These are phyloP conservation scores for Cyanidiococcus yangmingshanensis DNA, from an alignment of 23 red algal species.

Conservation along the genomic window DNA sequence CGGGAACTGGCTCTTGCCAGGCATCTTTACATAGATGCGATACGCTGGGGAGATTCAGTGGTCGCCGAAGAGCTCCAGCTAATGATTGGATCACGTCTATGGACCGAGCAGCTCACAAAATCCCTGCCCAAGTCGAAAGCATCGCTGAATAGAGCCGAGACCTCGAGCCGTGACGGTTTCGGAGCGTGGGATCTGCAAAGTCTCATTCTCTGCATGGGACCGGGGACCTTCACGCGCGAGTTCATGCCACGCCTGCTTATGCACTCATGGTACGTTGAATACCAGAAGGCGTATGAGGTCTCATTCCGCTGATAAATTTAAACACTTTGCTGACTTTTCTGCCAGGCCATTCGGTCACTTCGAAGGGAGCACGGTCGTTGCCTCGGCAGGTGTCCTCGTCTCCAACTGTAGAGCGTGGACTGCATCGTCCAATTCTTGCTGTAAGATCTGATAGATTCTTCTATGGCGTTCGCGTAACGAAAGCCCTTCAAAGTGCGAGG, in stretches of 20 bases:
- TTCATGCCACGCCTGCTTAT: not conserved
- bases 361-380: not conserved
- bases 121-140: too few species aligned
- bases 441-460: constrained; percentile 47
- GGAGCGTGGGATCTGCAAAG: not conserved
- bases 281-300: not conserved
- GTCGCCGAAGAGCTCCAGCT: not conserved
- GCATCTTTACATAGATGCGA: not conserved
- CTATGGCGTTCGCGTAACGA: constrained; percentile 39
- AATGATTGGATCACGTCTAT: not conserved
- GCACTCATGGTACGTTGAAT: not conserved
- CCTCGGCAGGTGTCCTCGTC: constrained; percentile 47
- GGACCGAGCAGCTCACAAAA: not conserved
- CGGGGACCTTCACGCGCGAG: not conserved
- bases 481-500: constrained; percentile 39
- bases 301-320: not conserved
- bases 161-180: not conserved
- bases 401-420: constrained; percentile 68
- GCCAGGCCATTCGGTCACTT: not conserved
- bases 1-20: not conserved
- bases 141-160: not conserved
- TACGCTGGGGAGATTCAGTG: not conserved
- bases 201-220: not conserved
- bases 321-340: not conserved
- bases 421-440: constrained; percentile 38